A percentile compares a stretch with the other conserved stretches of the same genome.
These are phyloP conservation scores for Exophiala spinifera DNA, from an alignment of 2,329 filamentous ascomycete genomes.

Conservation along the genomic window DNA sequence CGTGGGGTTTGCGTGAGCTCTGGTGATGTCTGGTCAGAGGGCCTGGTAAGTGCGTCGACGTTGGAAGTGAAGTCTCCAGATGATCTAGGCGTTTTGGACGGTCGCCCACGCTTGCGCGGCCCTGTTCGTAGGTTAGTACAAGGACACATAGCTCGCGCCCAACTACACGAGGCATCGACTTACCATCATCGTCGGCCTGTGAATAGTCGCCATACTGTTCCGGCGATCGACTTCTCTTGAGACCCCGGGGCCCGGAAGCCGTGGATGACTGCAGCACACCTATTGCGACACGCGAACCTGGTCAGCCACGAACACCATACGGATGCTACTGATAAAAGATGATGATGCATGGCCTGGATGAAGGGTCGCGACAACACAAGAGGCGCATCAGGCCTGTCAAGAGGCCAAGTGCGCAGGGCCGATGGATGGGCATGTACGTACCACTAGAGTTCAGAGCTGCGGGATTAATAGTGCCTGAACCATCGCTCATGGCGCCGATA, in stretches of 20 bases:
- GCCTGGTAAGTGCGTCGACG: slow-evolving; percentile 31
- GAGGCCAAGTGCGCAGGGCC: slow-evolving; percentile 8
- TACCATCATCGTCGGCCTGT: slow-evolving; percentile 58
- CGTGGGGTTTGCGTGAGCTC: slow-evolving; percentile 40
- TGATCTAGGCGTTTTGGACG: slow-evolving; percentile 47
- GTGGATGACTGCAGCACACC: slow-evolving; percentile 39
- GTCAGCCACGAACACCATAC: slow-evolving; percentile 30
- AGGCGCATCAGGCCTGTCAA: not conserved
- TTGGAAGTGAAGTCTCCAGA: slow-evolving; percentile 34
- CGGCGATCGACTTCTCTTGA: slow-evolving; percentile 78
- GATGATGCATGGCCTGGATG: slow-evolving; percentile 12
- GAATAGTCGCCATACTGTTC: slow-evolving; percentile 58
- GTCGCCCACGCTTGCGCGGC: slow-evolving; percentile 50
- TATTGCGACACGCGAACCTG: slow-evolving; percentile 34
- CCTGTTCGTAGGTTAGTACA: slow-evolving; percentile 23
- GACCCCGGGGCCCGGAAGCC: slow-evolving; percentile 57
- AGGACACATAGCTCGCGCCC: not conserved
- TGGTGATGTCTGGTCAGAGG: slow-evolving; percentile 32
- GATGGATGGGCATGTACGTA: slow-evolving; percentile 42
- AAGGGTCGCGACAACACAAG: too few species aligned
- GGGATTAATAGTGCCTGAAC: slow-evolving; percentile 87
- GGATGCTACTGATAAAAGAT: slow-evolving; percentile 15
- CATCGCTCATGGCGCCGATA: slow-evolving; percentile 56
- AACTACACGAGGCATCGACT: slow-evolving; percentile 39
- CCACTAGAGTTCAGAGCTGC: slow-evolving; percentile 77